phyloP scores from a whole-genome alignment of 179 eudicot species.

The Vitellaria paradoxa region DNA sequence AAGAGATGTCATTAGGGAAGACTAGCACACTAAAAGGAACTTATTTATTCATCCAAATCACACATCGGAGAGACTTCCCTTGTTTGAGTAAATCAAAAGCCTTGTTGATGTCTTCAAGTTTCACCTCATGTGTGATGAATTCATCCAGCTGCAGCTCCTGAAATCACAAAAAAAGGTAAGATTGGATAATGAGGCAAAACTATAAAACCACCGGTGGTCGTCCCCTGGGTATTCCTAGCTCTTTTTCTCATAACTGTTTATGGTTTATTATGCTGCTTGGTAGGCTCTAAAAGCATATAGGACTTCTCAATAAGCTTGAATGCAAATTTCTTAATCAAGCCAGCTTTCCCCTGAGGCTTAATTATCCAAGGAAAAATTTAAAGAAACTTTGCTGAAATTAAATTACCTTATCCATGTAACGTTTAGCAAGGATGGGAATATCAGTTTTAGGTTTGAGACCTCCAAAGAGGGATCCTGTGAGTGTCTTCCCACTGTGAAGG shows the following conservation, averaged over 20 bases:
- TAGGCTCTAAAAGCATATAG: background rate
- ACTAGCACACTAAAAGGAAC: background rate
- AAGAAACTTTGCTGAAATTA: background rate
- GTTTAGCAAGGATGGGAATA: slow-evolving; percentile 56
- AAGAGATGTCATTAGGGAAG: background rate
- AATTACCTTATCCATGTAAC: slow-evolving; percentile 68
- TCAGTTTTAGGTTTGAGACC: slow-evolving; percentile 80
- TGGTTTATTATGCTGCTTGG: background rate
- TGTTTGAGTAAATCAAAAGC: slow-evolving; percentile 68
- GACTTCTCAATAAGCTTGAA: background rate
- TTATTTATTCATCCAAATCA: slow-evolving; percentile 73
- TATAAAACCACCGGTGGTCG: background rate
- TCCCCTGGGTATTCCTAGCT: background rate
- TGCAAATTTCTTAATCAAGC: background rate
- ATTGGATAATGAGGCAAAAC: background rate
- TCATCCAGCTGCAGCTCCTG: slow-evolving; percentile 74
- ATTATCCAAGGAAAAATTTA: background rate
- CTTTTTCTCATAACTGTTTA: background rate
- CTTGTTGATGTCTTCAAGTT: slow-evolving; percentile 67
- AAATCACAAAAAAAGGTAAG: background rate
- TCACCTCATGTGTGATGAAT: slow-evolving; percentile 84
- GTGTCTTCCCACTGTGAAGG: slow-evolving; percentile 48
- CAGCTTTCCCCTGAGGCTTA: background rate
- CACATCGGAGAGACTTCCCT: slow-evolving; percentile 82
- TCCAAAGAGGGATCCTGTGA: slow-evolving; percentile 66